phyloP scores from a whole-genome alignment of 306 rosid species.

The Prunus armeniaca region DNA sequence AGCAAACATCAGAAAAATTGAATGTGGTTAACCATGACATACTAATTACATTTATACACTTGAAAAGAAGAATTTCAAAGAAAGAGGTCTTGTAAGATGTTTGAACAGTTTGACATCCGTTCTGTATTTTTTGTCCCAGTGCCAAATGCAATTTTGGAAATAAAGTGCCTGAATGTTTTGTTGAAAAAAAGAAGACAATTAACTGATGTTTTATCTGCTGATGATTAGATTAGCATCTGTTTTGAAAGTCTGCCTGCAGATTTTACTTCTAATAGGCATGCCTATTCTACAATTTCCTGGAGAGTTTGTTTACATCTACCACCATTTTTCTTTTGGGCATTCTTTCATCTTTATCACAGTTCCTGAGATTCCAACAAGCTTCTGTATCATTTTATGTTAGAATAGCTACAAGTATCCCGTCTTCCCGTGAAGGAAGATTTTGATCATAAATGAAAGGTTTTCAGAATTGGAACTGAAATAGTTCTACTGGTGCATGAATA shows the following conservation, averaged over 20 bases:
- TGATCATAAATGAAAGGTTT: neutral
- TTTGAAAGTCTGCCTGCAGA: neutral
- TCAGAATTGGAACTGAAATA: neutral
- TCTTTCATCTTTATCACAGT: neutral
- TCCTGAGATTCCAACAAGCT: neutral
- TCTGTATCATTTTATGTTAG: neutral
- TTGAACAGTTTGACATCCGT: neutral
- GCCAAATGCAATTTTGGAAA: neutral
- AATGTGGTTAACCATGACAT: neutral
- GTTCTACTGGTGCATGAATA: neutral
- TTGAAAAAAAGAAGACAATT: neutral
- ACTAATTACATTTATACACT: neutral
- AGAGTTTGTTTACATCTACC: neutral
- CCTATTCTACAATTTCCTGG: neutral
- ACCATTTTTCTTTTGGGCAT: neutral
- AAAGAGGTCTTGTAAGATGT: neutral
- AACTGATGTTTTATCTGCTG: neutral
- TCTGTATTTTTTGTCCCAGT: neutral
- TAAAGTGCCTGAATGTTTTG: neutral
- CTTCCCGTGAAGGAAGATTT: neutral
- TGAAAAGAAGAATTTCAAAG: neutral
- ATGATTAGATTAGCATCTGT: neutral
- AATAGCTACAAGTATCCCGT: neutral
- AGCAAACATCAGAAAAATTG: neutral
- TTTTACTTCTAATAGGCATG: neutral